phyloP scores from a whole-genome alignment of 331 rosid species.

The Cydonia oblonga region DNA sequence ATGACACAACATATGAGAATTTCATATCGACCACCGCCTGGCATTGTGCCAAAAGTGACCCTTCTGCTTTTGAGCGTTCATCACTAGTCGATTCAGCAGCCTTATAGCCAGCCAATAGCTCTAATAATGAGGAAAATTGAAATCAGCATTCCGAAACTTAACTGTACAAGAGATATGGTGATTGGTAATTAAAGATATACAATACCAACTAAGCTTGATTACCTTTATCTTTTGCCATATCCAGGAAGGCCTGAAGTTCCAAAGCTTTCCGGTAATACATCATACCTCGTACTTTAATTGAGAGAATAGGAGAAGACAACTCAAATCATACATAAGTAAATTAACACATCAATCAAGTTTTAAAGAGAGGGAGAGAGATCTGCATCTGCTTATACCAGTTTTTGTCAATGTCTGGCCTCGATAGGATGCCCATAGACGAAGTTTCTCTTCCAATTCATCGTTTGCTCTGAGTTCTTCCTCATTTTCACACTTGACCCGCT shows the following conservation, averaged over 20 bases:
- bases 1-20: slow-evolving; percentile 85
- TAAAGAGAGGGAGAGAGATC: neutral
- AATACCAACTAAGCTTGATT: slow-evolving; percentile 8
- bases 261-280: slow-evolving; percentile 92
- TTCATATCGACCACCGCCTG: slow-evolving; percentile 85
- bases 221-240: slow-evolving; percentile 86
- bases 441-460: slow-evolving; percentile 51
- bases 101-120: slow-evolving; percentile 77
- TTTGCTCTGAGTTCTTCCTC: slow-evolving; percentile 47
- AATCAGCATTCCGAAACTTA: slow-evolving; percentile 12
- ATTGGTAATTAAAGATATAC: neutral
- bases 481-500: slow-evolving; percentile 36
- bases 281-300: slow-evolving; percentile 82
- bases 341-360: neutral
- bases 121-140: slow-evolving; percentile 18
- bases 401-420: slow-evolving; percentile 96
- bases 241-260: slow-evolving; percentile 97
- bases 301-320: slow-evolving; percentile 9
- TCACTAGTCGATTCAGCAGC: slow-evolving; percentile 62
- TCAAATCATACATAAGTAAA: neutral
- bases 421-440: slow-evolving; percentile 88
- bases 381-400: slow-evolving; percentile 47
- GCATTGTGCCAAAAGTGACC: slow-evolving; percentile 65
- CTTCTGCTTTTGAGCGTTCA: slow-evolving; percentile 36
- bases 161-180: neutral